Base-by-base conservation (phyloP, 2,329 filamentous ascomycete species). In the Massarina eburnea region DNA sequence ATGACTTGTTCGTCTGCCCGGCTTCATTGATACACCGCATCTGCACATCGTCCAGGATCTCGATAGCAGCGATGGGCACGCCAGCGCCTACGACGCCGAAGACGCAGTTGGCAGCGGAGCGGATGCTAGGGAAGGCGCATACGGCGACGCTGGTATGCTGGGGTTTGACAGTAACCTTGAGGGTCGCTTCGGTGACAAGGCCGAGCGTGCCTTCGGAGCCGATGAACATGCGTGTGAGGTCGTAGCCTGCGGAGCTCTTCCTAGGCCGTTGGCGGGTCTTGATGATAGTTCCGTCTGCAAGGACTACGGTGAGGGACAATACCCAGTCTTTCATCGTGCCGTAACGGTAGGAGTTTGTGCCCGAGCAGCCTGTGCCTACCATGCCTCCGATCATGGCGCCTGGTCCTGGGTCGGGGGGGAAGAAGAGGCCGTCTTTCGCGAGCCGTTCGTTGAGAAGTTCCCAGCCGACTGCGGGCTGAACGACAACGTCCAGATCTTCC, bases 301-400 rank as follows among this genome's bases (percentile, higher is more conserved):
- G 79, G 9, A 96, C 91, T 3, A 95, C 89, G 0, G 91, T 96
- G 55, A 96, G 73, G 43, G 82, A 87, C 18, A 95, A 74, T 10
- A 96, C 91, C 91, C 91, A 96, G 66, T 96, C 91, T 52, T 89
- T 85, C 90, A 96, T 96, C 2, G 91, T 96, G 51, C 91, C 91
- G 68, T 95, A 96, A 46, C 91, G 81, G 74, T 95, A 95, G 14
- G 91, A 86, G 67, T 96, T 96, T 12, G 91, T 96, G 48, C 91
- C 91, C 14, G 68, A 83, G 70, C 85, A 89, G 42, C 85, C 85
- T 1, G 87, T 91, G 18, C 86, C 87, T 26, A 91, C 82, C 87
- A 91, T 91, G 44, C 91, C 91, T 46, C 91, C 91, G 59, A 96
- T 96, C 85, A 89, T 89, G 50, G 91, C 91, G 15, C 91, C 90